Conservation (phyloP, 495 filamentous ascomycete species). For the Talaromyces nanjingensis region DNA sequence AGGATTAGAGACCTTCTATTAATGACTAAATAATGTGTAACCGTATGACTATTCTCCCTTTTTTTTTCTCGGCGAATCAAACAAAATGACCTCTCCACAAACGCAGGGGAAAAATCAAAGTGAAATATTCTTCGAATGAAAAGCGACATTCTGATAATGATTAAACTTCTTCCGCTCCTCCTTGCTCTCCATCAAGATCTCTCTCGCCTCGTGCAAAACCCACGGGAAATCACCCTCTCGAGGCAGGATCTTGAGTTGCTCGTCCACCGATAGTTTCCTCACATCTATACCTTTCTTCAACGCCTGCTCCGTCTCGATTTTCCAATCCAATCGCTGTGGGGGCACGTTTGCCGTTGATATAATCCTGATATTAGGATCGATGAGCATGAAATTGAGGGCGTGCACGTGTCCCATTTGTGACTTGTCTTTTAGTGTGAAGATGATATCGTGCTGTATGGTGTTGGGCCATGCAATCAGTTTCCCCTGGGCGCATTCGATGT, state of each 20-base stretch:
- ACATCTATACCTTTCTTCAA: conserved; percentile 10
- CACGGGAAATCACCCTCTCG: conserved; percentile 27
- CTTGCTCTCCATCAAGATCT: conserved; percentile 18
- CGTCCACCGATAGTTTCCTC: conserved; percentile 22
- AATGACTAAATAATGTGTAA: too few relatives aligned
- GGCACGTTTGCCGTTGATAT: conserved; percentile 51
- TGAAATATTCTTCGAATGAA: conserved; percentile 21
- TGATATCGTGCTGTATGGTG: conserved; percentile 41
- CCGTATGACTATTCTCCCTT: too few relatives aligned
- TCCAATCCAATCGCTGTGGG: conserved; percentile 41
- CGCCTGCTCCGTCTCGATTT: conserved; percentile 13
- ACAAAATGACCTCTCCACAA: not conserved
- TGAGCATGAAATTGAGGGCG: conserved; percentile 44
- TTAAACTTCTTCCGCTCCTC: conserved; percentile 24
- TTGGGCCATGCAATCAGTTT: conserved; percentile 28
- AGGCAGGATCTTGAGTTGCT: conserved; percentile 14
- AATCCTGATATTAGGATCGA: conserved; percentile 48
- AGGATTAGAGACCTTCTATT: not conserved
- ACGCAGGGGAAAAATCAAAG: not conserved
- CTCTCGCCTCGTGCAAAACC: conserved; percentile 26
- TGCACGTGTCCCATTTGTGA: conserved; percentile 40
- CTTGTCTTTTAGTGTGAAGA: conserved; percentile 38
- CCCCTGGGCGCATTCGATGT: conserved; percentile 15
- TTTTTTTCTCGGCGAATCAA: too few relatives aligned
- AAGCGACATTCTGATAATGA: conserved; percentile 28